phyloP scores from a whole-genome alignment of 345 rosid species.

The Ailanthus altissimus region DNA sequence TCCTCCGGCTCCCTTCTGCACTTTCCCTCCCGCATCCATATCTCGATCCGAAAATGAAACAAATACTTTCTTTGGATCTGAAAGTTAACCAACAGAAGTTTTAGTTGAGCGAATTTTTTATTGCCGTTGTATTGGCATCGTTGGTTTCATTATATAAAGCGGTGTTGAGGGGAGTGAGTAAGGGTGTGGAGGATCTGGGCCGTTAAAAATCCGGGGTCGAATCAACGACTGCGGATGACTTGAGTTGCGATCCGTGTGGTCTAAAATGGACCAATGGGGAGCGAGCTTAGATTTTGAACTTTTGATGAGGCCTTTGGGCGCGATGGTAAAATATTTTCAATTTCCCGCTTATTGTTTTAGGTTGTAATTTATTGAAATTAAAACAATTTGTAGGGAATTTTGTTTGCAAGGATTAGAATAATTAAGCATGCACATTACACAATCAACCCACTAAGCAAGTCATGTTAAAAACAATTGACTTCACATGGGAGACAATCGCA shows the following conservation, averaged over 20 bases:
- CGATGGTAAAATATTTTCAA: background rate
- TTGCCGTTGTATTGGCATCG: background rate
- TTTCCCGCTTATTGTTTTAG: conserved; percentile 19
- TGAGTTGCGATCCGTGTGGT: conserved; percentile 14
- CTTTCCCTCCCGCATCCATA: conserved; percentile 31
- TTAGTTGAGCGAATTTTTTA: background rate
- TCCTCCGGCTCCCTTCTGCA: conserved; percentile 41
- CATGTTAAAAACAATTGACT: no score
- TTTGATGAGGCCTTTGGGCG: background rate
- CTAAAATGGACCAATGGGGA: conserved; percentile 22
- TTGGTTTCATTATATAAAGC: conserved; percentile 9
- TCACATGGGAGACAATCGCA: no score
- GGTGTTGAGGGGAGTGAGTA: background rate
- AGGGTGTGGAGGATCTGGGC: background rate
- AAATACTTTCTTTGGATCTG: background rate
- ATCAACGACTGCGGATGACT: conserved; percentile 11
- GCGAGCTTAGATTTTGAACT: conserved; percentile 4
- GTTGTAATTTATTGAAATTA: background rate
- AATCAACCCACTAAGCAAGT: no score
- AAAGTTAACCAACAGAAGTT: no score
- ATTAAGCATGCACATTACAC: no score
- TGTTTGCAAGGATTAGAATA: background rate
- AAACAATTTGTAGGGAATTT: no score
- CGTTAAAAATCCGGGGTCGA: background rate
- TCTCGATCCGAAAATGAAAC: background rate